Evolutionary conservation across 148 eudicot species (phyloP).

Genomic region (Persicaria tinctoria): DNA sequence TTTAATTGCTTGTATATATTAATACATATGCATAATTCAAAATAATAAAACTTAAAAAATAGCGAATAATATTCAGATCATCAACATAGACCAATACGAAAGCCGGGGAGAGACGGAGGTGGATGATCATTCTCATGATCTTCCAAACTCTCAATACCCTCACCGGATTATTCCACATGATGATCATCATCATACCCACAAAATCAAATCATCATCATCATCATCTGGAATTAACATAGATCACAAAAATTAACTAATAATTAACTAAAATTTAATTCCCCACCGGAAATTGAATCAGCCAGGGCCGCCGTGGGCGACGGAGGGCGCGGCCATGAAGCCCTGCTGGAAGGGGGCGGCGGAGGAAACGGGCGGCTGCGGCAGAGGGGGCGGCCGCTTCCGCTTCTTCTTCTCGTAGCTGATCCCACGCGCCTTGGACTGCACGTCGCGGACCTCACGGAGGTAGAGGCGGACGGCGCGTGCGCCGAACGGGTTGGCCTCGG

Average conservation of each 20-base stretch:
- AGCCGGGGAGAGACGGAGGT: neutral
- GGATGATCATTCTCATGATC: conserved; percentile 1
- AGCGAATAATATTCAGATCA: neutral
- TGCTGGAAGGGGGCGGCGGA: neutral
- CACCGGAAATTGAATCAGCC: neutral
- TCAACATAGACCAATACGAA: neutral
- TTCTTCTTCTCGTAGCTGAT: conserved; percentile 35
- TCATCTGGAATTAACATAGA: too few relatives aligned
- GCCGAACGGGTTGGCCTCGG: conserved; percentile 29
- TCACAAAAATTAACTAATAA: too few relatives aligned
- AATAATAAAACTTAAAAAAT: neutral
- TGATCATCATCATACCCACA: conserved; percentile 4
- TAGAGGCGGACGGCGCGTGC: conserved; percentile 28
- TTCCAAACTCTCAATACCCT: conserved; percentile 4
- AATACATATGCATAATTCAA: neutral
- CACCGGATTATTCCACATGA: conserved; percentile 8
- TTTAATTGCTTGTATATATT: neutral
- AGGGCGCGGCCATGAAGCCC: neutral
- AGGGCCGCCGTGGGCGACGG: neutral
- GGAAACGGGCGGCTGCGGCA: neutral
- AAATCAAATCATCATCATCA: neutral
- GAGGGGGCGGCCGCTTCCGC: conserved; percentile 12
- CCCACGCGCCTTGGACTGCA: conserved; percentile 33
- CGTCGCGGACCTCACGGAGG: conserved; percentile 25
- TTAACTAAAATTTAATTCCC: too few relatives aligned